These are phyloP conservation scores for Nemania diffusa DNA, from an alignment of 2,329 filamentous ascomycete species.

Conservation along the genomic window DNA sequence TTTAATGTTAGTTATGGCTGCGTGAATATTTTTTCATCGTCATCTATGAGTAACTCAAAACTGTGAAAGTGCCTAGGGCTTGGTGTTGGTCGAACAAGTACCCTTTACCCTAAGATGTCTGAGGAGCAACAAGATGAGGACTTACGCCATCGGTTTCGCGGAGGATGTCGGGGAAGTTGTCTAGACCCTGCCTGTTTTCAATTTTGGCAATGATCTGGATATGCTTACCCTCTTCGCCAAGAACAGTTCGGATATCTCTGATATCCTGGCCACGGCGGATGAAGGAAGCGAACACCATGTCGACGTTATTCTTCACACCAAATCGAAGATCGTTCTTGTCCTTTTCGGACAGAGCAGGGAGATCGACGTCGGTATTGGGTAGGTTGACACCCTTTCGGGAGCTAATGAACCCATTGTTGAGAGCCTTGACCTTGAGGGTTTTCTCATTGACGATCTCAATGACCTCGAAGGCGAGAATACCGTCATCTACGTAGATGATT, in stretches of 20 bases:
- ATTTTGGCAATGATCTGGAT: slow-evolving; percentile 99
- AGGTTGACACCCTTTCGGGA: slow-evolving; percentile 99
- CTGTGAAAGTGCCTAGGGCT: neutral
- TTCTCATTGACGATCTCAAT: slow-evolving; percentile 86
- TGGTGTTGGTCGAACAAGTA: neutral
- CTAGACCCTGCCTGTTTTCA: slow-evolving; percentile 99
- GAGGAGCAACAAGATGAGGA: neutral
- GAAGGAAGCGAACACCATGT: slow-evolving; percentile 99
- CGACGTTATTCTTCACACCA: slow-evolving; percentile 97
- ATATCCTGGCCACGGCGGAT: slow-evolving; percentile 96
- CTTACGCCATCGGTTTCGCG: slow-evolving; percentile 87
- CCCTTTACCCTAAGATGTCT: too few relatives aligned
- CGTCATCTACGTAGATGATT: slow-evolving; percentile 97
- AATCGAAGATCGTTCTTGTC: slow-evolving; percentile 94
- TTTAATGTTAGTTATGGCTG: neutral
- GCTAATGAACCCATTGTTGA: slow-evolving; percentile 99
- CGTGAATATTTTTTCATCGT: too few relatives aligned
- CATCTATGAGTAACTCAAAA: neutral
- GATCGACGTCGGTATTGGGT: slow-evolving; percentile 97
- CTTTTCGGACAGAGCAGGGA: slow-evolving; percentile 97
- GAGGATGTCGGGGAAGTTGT: slow-evolving; percentile 99
- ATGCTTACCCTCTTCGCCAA: slow-evolving; percentile 90
- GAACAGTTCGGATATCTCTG: slow-evolving; percentile 85
- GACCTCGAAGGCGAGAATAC: slow-evolving; percentile 96
- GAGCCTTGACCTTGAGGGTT: slow-evolving; percentile 84